phyloP scores from a whole-genome alignment of 257 asterid genomes.

The Solanum sparsipilum region DNA sequence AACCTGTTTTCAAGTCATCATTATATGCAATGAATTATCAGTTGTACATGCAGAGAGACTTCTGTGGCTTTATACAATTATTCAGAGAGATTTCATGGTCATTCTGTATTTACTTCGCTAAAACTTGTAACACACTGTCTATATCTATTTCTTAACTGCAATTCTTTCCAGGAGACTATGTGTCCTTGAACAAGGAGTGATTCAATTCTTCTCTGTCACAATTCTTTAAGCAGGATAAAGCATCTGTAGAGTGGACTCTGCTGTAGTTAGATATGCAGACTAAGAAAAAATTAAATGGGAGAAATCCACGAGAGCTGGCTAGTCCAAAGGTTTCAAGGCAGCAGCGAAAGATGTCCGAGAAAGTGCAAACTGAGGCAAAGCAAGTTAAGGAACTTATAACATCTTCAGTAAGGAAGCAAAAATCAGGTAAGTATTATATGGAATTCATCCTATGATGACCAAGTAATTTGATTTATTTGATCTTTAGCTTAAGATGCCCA shows the following conservation, averaged over 20 bases:
- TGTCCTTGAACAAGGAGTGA: neutral
- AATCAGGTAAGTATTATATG: slow-evolving; percentile 39
- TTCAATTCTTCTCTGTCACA: neutral
- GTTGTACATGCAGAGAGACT: neutral
- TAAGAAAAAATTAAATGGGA: slow-evolving; percentile 47
- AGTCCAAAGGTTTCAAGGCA: slow-evolving; percentile 56
- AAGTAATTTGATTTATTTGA: neutral
- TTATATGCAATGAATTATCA: neutral
- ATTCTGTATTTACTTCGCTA: neutral
- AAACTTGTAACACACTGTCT: neutral
- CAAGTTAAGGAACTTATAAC: slow-evolving; percentile 67
- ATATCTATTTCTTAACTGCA: neutral
- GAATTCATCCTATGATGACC: neutral
- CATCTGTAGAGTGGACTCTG: slow-evolving; percentile 8
- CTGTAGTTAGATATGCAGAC: slow-evolving; percentile 52
- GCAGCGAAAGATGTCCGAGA: slow-evolving; percentile 50
- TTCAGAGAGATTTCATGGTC: neutral
- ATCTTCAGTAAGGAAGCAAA: slow-evolving; percentile 87
- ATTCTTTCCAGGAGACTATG: neutral
- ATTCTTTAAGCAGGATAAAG: slow-evolving; percentile 8
- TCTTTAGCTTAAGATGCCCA: neutral
- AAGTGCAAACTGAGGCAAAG: slow-evolving; percentile 51
- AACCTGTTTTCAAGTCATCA: neutral
- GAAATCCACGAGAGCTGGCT: slow-evolving; percentile 43
- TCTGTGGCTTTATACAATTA: neutral